Evolutionary conservation across 1,139 yeast species (phyloP).

Genomic region (Meyerozyma guilliermondii): DNA sequence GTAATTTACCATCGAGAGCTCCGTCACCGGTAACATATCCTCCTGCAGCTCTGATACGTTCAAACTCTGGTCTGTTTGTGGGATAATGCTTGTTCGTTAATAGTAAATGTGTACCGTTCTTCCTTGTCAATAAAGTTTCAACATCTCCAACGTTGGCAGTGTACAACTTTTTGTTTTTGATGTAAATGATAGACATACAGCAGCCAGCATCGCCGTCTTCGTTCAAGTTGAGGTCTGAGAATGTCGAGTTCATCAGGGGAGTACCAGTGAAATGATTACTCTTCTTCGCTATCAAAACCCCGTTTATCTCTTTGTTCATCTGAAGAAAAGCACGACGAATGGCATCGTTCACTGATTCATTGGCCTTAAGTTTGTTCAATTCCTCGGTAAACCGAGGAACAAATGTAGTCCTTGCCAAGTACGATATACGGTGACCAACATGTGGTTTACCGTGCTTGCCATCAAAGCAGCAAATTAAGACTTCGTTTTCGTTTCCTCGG

Average conservation of each 20-base stretch:
- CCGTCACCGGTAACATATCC: slow-evolving; percentile 88
- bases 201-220: slow-evolving; percentile 79
- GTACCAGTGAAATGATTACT: slow-evolving; percentile 21
- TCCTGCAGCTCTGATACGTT: slow-evolving; percentile 84
- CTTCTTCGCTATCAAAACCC: slow-evolving; percentile 34
- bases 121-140: slow-evolving; percentile 72
- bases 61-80: slow-evolving; percentile 73
- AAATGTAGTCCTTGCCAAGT: slow-evolving; percentile 68
- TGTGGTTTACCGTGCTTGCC: slow-evolving; percentile 59
- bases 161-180: slow-evolving; percentile 65
- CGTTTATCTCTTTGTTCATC: slow-evolving; percentile 72
- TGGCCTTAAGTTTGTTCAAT: slow-evolving; percentile 43
- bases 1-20: slow-evolving; percentile 74
- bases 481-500: slow-evolving; percentile 71
- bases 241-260: slow-evolving; percentile 33
- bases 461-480: slow-evolving; percentile 79
- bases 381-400: slow-evolving; percentile 62
- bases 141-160: slow-evolving; percentile 92
- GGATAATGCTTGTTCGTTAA: slow-evolving; percentile 85
- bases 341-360: slow-evolving; percentile 56
- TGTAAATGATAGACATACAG: slow-evolving; percentile 74
- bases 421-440: slow-evolving; percentile 68
- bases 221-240: slow-evolving; percentile 29
- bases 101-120: slow-evolving; percentile 72
- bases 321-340: slow-evolving; percentile 72